phyloP scores from a whole-genome alignment of 2,329 filamentous ascomycete genomes.

The Oidium heveae region DNA sequence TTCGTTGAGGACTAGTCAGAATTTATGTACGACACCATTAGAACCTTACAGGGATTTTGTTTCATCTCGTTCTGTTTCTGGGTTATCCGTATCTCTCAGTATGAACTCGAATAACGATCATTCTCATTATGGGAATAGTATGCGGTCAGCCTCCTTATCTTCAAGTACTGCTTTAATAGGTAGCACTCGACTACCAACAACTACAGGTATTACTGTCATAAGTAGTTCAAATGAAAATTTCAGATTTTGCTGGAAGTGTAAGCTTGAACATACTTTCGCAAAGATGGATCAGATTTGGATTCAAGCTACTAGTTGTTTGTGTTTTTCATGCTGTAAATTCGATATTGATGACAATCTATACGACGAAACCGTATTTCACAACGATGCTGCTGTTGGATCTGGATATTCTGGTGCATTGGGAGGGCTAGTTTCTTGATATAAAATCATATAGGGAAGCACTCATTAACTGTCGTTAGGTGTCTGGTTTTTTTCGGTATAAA shows the following conservation, averaged over 20 bases:
- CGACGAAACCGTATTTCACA: no score
- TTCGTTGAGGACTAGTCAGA: not conserved
- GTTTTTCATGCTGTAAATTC: constrained; percentile 10
- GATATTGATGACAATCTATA: constrained; percentile 2
- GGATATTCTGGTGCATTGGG: no score
- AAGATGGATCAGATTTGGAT: constrained; percentile 8
- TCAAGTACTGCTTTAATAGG: constrained; percentile 3
- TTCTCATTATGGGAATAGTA: no score
- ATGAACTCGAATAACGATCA: not conserved
- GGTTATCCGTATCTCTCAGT: not conserved
- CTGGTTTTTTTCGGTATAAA: no score
- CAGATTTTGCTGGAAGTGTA: constrained; percentile 11
- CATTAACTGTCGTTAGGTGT: no score
- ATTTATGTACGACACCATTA: not conserved
- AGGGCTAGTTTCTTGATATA: no score
- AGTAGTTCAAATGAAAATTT: not conserved
- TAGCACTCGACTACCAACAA: not conserved
- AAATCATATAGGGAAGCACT: no score
- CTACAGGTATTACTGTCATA: not conserved
- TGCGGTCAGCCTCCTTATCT: constrained; percentile 1
- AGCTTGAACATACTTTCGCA: constrained; percentile 5
- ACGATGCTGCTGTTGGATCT: no score
- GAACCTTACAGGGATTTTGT: not conserved
- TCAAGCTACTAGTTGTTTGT: constrained; percentile 4
- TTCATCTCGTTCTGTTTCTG: not conserved